Percentiles rank a stretch among this genome's conserved stretches.
phyloP scores from a whole-genome alignment of 139 green algal genomes.

The Chlamydomonas urium region DNA sequence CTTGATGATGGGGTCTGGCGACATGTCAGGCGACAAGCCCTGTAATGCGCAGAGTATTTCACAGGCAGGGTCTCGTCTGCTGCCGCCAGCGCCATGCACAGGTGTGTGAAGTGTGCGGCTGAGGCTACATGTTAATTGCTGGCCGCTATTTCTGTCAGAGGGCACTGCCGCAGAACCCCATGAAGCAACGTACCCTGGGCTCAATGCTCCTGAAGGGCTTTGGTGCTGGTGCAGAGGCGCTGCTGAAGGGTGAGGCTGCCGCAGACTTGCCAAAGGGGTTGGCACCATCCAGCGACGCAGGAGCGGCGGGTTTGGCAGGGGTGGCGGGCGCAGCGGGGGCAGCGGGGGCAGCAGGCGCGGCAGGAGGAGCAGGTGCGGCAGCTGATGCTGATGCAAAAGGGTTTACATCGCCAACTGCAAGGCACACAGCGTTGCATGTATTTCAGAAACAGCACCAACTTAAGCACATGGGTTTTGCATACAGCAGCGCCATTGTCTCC shows the following conservation, averaged over 20 bases:
- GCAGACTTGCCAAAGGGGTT: conserved; percentile 16
- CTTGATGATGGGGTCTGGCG: conserved; percentile 54
- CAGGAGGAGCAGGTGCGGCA: neutral
- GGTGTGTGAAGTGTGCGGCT: too few species aligned
- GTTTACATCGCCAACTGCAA: conserved; percentile 24
- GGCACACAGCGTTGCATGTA: neutral
- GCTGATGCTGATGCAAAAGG: neutral
- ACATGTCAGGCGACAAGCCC: conserved; percentile 63
- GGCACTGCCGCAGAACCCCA: too few species aligned
- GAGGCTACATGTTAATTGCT: too few species aligned
- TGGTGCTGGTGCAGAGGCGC: neutral
- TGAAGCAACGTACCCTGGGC: conserved; percentile 28
- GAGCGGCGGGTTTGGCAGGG: neutral
- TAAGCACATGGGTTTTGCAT: too few species aligned
- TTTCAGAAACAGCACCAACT: too few species aligned
- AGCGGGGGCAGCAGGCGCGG: conserved; percentile 6
- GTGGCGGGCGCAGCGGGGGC: neutral
- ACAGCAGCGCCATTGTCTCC: too few species aligned
- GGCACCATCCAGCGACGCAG: neutral
- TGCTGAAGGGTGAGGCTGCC: neutral
- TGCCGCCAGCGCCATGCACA: too few species aligned
- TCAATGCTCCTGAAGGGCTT: conserved; percentile 53
- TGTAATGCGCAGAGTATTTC: too few species aligned
- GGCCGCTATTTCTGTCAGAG: too few species aligned
- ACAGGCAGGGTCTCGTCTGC: too few species aligned